A percentile compares a stretch with the other conserved stretches of the same genome.
Evolutionary conservation across 805 yeast species (phyloP).

Genomic region (Pichia exigua): DNA sequence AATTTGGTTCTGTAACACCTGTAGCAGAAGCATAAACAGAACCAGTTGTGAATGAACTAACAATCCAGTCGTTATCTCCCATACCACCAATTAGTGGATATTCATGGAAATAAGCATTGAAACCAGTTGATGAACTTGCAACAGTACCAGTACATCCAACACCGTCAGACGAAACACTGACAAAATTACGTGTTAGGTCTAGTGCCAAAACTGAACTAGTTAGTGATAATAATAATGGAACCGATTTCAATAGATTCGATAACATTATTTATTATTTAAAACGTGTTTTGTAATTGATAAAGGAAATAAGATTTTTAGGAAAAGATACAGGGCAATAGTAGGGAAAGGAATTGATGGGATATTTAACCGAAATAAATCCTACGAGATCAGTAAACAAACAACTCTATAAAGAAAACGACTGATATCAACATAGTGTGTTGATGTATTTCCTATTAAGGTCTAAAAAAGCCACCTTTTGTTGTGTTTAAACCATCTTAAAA

Average conservation of each 20-base stretch:
- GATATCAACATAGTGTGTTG: no score
- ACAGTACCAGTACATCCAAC: not conserved
- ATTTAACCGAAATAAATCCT: no score
- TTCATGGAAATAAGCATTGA: not conserved
- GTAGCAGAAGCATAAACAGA: not conserved
- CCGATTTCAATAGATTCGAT: conserved; percentile 4
- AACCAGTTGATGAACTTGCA: not conserved
- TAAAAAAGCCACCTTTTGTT: no score
- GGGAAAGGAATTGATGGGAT: no score
- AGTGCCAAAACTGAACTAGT: not conserved
- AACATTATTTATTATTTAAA: not conserved
- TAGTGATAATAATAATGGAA: not conserved
- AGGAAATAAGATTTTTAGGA: no score
- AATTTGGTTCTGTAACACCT: not conserved
- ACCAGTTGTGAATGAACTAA: not conserved
- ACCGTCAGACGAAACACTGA: not conserved
- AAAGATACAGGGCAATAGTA: no score
- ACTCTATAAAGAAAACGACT: no score
- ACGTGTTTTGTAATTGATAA: no score
- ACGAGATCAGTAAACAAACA: no score
- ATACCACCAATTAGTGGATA: not conserved
- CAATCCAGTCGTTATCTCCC: not conserved
- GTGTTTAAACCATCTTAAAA: no score
- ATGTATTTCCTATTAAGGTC: no score
- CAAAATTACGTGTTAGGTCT: not conserved